Evolutionary conservation across 2,329 filamentous ascomycete species (phyloP).

Genomic region (Neonectria sp.): DNA sequence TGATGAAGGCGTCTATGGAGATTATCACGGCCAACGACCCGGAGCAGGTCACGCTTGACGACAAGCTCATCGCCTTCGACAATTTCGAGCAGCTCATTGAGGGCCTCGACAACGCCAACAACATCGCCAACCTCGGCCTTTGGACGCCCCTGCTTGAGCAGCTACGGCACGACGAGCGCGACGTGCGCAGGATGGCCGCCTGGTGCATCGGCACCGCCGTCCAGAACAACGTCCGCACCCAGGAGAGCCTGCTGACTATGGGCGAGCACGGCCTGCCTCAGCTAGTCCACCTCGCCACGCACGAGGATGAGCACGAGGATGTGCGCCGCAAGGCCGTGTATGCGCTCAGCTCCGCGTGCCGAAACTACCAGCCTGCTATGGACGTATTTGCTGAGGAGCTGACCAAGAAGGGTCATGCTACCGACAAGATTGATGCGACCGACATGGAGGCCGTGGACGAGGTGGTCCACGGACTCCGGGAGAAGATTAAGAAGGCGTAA

Average conservation of each 20-base stretch:
- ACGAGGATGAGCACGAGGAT: slow-evolving; percentile 70
- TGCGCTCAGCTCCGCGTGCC: slow-evolving; percentile 86
- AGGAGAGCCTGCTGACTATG: slow-evolving; percentile 76
- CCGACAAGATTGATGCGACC: slow-evolving; percentile 78
- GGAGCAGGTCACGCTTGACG: slow-evolving; percentile 75
- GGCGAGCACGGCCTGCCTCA: slow-evolving; percentile 74
- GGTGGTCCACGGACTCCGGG: slow-evolving; percentile 78
- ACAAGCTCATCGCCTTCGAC: slow-evolving; percentile 89
- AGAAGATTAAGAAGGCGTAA: slow-evolving; percentile 59
- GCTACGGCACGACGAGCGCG: slow-evolving; percentile 76
- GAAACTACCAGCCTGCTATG: slow-evolving; percentile 92
- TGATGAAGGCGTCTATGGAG: slow-evolving; percentile 89
- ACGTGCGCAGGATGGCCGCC: slow-evolving; percentile 88
- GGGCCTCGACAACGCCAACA: slow-evolving; percentile 96
- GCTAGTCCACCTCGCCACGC: slow-evolving; percentile 76
- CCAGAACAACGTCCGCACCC: slow-evolving; percentile 91
- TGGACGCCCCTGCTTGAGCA: slow-evolving; percentile 86
- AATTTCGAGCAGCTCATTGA: slow-evolving; percentile 96
- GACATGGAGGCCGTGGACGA: slow-evolving; percentile 91
- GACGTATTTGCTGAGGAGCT: slow-evolving; percentile 77
- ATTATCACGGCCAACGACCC: slow-evolving; percentile 76
- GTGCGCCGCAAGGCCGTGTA: slow-evolving; percentile 91
- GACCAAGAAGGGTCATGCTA: slow-evolving; percentile 68
- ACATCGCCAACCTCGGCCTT: slow-evolving; percentile 82
- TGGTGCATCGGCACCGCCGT: slow-evolving; percentile 96